phyloP scores from a whole-genome alignment of 208 protist species.

The Acanthamoeba healyi region DNA sequence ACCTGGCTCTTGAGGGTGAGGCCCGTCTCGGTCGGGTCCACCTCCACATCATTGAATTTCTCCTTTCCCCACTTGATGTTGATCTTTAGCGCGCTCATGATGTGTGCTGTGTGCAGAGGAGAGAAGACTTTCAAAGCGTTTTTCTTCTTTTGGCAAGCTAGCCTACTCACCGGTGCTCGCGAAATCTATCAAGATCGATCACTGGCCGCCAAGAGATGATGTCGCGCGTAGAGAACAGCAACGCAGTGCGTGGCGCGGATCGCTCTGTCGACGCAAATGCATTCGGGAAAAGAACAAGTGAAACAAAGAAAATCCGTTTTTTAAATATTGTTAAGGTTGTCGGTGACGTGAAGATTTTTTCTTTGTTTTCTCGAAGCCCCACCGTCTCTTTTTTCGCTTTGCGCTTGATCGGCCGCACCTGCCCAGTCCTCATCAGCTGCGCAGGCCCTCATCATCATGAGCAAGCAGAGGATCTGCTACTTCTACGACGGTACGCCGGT shows the following conservation, averaged over 20 bases:
- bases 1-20: slow-evolving; percentile 88
- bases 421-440: background rate
- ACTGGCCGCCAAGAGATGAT: no score
- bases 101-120: background rate
- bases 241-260: no score
- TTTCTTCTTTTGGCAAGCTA: background rate
- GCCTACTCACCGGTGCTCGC: background rate
- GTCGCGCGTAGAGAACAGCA: no score
- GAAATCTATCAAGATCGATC: no score
- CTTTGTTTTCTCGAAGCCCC: no score
- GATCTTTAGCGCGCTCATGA: slow-evolving; percentile 70
- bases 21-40: slow-evolving; percentile 80
- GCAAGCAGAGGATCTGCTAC: slow-evolving; percentile 82
- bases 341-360: no score
- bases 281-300: no score
- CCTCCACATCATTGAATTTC: slow-evolving; percentile 85
- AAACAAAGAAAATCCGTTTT: no score
- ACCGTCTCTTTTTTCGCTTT: no score
- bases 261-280: no score
- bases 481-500: slow-evolving; percentile 84
- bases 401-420: background rate
- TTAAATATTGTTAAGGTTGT: no score
- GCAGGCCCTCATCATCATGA: slow-evolving; percentile 25
- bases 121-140: background rate
- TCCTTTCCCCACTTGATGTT: slow-evolving; percentile 90